These are phyloP conservation scores for Phytomonas sp. DNA, from an alignment of 208 protist genomes.

Conservation along the genomic window DNA sequence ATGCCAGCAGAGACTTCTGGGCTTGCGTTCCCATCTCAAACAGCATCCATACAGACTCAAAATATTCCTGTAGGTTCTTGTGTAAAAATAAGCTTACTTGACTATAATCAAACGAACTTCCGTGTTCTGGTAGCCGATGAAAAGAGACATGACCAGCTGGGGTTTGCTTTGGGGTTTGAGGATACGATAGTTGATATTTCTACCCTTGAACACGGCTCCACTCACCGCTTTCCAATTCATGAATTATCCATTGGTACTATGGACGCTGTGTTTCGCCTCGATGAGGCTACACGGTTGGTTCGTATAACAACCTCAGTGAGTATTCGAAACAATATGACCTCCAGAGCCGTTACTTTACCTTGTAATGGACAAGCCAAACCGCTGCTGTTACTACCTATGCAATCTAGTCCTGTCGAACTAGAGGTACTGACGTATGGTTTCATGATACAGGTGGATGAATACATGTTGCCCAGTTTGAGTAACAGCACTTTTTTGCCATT, in stretches of 20 bases:
- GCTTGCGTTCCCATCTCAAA: neutral
- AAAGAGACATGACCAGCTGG: neutral
- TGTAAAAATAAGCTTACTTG: slow-evolving; percentile 9
- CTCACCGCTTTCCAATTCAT: slow-evolving; percentile 25
- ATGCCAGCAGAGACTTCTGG: neutral
- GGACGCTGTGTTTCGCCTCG: slow-evolving; percentile 32
- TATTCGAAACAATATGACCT: slow-evolving; percentile 31
- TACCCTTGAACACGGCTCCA: slow-evolving; percentile 19
- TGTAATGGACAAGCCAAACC: neutral
- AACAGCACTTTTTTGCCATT: slow-evolving; percentile 2
- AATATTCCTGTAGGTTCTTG: neutral
- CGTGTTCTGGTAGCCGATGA: slow-evolving; percentile 16
- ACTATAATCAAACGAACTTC: slow-evolving; percentile 30
- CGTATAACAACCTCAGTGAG: slow-evolving; percentile 27
- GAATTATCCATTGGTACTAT: slow-evolving; percentile 18
- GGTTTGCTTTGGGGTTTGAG: neutral
- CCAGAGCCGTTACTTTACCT: slow-evolving; percentile 5
- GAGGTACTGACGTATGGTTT: neutral
- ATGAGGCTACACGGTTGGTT: slow-evolving; percentile 25
- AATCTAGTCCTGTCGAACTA: neutral
- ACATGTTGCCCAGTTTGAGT: neutral
- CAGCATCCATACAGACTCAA: neutral
- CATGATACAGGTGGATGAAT: neutral
- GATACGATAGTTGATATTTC: slow-evolving; percentile 29
- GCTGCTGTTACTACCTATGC: neutral